Base-by-base conservation (phyloP, 2,329 filamentous ascomycete species). In the Lecanicillium sp. region DNA sequence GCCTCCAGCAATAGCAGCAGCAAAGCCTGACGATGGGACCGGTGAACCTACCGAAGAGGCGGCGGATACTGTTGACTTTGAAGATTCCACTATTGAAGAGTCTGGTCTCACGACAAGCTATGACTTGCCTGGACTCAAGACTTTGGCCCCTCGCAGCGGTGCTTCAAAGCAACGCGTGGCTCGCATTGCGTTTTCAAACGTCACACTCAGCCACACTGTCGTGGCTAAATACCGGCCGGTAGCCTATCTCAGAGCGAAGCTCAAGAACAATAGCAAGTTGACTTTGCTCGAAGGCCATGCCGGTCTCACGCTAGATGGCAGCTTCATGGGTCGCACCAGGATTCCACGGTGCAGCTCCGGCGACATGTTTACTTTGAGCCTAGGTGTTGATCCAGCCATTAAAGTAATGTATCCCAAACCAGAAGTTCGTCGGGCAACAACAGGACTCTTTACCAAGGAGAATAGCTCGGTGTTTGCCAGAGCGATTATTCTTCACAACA, bases 231-330 rank as follows among this genome's bases (percentile, higher is more conserved):
- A 78, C 47, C 71, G 72, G 41, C 65, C 72, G 3, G 70, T 63
- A 3, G 78, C 77, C 2, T 80, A 76, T 58, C 67, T 82, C 37
- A 71, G 73, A 43, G 75, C 74, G 13, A 64, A 66, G 37, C 55
- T 82, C 29, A 65, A 63, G 36, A 82, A 82, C 53, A 60, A 54
- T 13, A 74, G 69, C 50, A 68, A 66, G 44, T 62, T 78, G 31
- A 72, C 73, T 0, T 61, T 82, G 6, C 67, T 79, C 15, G 61
- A 62, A 35, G 77, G 76, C 4, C 64, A 65, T 2, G 65, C 67
- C 0, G 73, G 75, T 5, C 60, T 82, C 7, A 80, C 73, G 1
- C 67, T 82, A n/a, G 78, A 83, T 50, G 73, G 75, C 3, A 67
- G 66, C 8, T 82, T 81, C 56, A 60, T 82, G 27, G 75, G 76